Base-by-base conservation (phyloP, 192 early-diverging fungal species). In the Entrophospora sp. region DNA sequence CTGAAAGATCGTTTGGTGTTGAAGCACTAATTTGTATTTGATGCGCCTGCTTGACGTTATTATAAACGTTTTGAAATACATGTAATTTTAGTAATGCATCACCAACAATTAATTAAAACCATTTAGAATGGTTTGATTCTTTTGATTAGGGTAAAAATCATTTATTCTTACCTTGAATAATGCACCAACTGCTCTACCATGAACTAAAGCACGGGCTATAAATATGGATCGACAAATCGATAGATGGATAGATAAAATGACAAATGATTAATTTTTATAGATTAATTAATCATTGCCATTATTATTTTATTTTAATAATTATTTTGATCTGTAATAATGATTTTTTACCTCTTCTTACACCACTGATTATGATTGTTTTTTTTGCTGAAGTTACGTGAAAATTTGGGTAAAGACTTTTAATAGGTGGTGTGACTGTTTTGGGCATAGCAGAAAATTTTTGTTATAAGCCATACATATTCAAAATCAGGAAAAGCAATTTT, bases 201-300 rank as follows among this genome's bases (percentile, higher is more conserved):
- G 84, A 16, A 85, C 84, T 35, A 85, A 69, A 44, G 81, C 78
- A 63, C 82, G 78, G 35, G 82, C 83, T 84, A 66, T 64, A 51
- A 28, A 35, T 32, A 6, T 34, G 5, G n/a, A 22, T 5, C 1
- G 16, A 34, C 2, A 55, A 35, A 55, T 34, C 14, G 20, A 45
- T 45, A 18, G 5, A 18, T n/a, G 14, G 28, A 14, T 31, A 14
- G 4, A 14, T 30, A 14, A 14, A 22, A 31, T 14, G 28, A 6
- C 5, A 52, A 52, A n/a, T n/a, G n/a, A n/a, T n/a, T n/a, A n/a
- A n/a, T n/a, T n/a, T n/a, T n/a, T n/a, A n/a, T n/a, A n/a, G n/a
- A n/a, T n/a, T n/a, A n/a, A n/a, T n/a, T 31, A 31, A 31, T 31
- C 10, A n/a, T n/a, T n/a, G n/a, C n/a, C n/a, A n/a, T n/a, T n/a